Evolutionary conservation across 2,329 filamentous ascomycete species (phyloP).

Genomic region (Talaromyces sp.): DNA sequence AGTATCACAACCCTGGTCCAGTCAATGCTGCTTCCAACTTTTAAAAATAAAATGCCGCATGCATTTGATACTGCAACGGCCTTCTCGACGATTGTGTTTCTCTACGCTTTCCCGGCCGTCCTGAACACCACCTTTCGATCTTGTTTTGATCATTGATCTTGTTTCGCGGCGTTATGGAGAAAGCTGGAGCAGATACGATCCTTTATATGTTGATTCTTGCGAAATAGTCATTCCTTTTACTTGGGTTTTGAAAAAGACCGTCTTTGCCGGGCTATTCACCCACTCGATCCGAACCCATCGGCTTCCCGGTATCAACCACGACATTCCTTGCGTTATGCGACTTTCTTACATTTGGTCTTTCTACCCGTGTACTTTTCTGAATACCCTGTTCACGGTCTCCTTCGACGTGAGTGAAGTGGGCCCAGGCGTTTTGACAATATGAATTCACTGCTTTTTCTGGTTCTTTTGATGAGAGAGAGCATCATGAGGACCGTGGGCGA

Average conservation of each 20-base stretch:
- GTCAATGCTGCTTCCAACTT: conserved; percentile 48
- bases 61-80: not conserved
- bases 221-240: conserved; percentile 3
- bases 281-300: not conserved
- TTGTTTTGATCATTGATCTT: conserved; percentile 4
- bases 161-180: conserved; percentile 9
- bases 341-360: not conserved
- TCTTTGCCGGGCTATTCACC: not conserved
- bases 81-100: not conserved
- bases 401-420: not conserved
- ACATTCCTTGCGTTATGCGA: conserved; percentile 10
- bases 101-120: not conserved
- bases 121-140: not conserved
- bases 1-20: conserved; percentile 45
- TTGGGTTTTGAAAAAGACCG: conserved; percentile 6
- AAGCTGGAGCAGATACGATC: not conserved
- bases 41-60: conserved; percentile 19
- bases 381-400: conserved; percentile 3
- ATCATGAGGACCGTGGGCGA: not conserved
- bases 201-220: not conserved
- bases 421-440: not conserved
- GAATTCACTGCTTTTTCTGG: not conserved
- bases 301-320: conserved; percentile 4
- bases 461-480: not conserved
- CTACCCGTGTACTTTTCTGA: conserved; percentile 2